A percentile compares a stretch with the other conserved stretches of the same genome.
phyloP scores from a whole-genome alignment of 2,329 filamentous ascomycete species.

The Xylariaceae sp. region DNA sequence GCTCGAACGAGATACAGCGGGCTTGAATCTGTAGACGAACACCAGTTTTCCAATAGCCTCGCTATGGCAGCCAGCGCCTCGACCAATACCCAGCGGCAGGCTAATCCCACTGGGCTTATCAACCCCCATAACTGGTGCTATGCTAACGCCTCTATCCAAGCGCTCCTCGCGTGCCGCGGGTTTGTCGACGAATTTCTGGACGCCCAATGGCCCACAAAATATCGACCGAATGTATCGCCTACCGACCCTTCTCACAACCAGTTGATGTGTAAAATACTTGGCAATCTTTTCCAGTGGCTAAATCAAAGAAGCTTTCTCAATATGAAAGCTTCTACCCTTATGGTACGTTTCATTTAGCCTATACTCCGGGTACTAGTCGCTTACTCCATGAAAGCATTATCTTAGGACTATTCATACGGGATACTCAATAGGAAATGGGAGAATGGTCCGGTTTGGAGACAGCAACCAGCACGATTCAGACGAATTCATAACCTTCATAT shows the following conservation, averaged over 20 bases:
- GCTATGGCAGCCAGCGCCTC: conserved; percentile 39
- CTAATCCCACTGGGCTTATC: conserved; percentile 61
- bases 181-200: conserved; percentile 63
- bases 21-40: conserved; percentile 41
- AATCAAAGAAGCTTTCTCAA: conserved; percentile 44
- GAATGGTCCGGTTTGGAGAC: conserved; percentile 58
- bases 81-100: conserved; percentile 33
- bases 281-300: conserved; percentile 57
- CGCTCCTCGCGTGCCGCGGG: conserved; percentile 67
- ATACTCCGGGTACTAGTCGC: not conserved
- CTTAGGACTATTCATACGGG: conserved; percentile 56
- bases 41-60: conserved; percentile 38
- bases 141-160: conserved; percentile 86
- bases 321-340: conserved; percentile 53
- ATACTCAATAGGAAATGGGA: conserved; percentile 11
- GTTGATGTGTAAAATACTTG: conserved; percentile 56
- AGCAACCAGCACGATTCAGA: conserved; percentile 82
- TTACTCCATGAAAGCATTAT: conserved; percentile 49
- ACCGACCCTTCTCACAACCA: conserved; percentile 52
- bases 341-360: conserved; percentile 42
- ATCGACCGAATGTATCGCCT: conserved; percentile 62
- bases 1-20: conserved; percentile 76
- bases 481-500: conserved; percentile 80
- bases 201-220: conserved; percentile 59
- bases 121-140: conserved; percentile 87